Conservation (phyloP, 164 flowering plant genomes). For the Stephania japonica region DNA sequence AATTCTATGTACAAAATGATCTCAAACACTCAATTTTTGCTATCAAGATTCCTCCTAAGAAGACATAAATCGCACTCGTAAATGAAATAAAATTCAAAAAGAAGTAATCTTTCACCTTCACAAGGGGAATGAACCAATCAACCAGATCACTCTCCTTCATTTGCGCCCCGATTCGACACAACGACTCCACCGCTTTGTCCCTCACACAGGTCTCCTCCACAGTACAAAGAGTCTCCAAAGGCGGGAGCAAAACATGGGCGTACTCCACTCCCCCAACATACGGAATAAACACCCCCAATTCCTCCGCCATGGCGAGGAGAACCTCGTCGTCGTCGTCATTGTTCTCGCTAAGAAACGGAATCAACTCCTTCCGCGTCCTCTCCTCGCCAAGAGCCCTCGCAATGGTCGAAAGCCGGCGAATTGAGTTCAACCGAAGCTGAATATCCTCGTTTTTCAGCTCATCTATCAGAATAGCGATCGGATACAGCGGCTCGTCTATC, state of each 20-base stretch:
- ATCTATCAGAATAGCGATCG: conserved; percentile 87
- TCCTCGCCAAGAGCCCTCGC: conserved; percentile 97
- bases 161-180: conserved; percentile 87
- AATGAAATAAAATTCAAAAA: neutral
- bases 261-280: conserved; percentile 92
- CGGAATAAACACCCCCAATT: conserved; percentile 88
- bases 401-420: conserved; percentile 82
- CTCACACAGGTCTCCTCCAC: conserved; percentile 98
- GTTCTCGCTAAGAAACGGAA: conserved; percentile 92
- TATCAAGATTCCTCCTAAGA: neutral
- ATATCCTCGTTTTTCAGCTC: conserved; percentile 95
- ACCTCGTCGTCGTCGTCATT: conserved; percentile 98
- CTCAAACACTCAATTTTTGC: neutral
- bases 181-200: conserved; percentile 93
- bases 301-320: conserved; percentile 94
- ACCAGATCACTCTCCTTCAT: conserved; percentile 89
- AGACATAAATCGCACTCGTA: neutral
- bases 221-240: conserved; percentile 78
- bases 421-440: conserved; percentile 85
- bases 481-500: conserved; percentile 93
- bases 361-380: conserved; percentile 82
- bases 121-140: conserved; percentile 75
- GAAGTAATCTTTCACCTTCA: conserved; percentile 49
- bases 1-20: neutral
- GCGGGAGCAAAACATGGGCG: conserved; percentile 82